Evolutionary conservation across 768 basidiomycete species (phyloP), one percentile per base, ranked within the genome.

Genomic region (Mrakia gelida): DNA sequence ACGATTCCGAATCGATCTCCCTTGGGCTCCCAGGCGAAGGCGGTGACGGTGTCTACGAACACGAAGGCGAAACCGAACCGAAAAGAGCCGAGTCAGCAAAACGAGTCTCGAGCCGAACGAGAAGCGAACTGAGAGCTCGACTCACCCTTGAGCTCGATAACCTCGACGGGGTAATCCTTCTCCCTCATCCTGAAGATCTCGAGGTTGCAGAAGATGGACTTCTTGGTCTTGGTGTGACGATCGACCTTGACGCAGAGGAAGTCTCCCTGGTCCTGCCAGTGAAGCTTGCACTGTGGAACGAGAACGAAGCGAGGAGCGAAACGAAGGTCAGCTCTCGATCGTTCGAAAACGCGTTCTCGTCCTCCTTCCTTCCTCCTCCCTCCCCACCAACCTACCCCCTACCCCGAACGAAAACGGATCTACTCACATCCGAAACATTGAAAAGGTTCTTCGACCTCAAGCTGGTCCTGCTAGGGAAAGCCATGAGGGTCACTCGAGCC

Each of bases 201-300:
- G 79, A 99, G 88, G 85, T 98, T 99, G 85, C 95, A 96, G 87
- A 94, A 98, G 43, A 92, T 94, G 6, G 95, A 95, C 86, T 98
- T 98, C 86, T 96, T 97, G 7, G 96, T 96, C 86, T 98, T 98
- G 79, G 83, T 83, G 84, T 97, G 95, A 71, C 96, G 92, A 86
- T 98, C 97, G 75, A 99, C 97, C 86, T 97, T 98, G 85, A 98
- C 96, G 82, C 97, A 98, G 23, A 99, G 89, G 87, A 93, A 98
- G 85, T 98, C 95, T 52, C 96, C 97, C 83, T 95, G 92, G 82
- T 95, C 96, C 86, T 99, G 97, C 95, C 94, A 99, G 85, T 92
- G 91, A 62, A 99, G 88, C 86, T 97, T 97, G 84, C 96, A 98
- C 95, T 98, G 21, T 0, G 3, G 28, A 52, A n/a, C 2, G 63